Percentiles rank a stretch among this genome's conserved stretches.
Conservation (phyloP, 352 stramenopile genomes). For the Blastocystis sp. region DNA sequence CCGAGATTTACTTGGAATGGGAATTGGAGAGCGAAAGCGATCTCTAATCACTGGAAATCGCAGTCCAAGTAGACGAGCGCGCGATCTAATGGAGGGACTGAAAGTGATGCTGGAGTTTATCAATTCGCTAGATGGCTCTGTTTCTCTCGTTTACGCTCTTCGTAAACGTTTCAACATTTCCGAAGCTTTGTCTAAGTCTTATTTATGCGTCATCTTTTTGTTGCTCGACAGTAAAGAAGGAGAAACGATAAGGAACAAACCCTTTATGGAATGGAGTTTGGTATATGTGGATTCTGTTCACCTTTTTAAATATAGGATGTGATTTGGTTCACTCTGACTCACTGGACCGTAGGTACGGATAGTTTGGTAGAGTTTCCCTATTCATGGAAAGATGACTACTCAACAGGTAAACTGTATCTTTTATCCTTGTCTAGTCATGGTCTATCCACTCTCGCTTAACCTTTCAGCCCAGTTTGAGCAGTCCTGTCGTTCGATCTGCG, state of each 20-base stretch:
- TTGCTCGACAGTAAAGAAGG: conserved; percentile 19
- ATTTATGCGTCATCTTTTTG: background rate
- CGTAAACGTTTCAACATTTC: conserved; percentile 1
- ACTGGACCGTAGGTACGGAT: conserved; percentile 12
- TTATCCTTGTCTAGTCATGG: background rate
- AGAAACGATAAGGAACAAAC: background rate
- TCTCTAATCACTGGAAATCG: background rate
- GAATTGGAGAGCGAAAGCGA: conserved; percentile 13
- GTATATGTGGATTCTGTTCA: background rate
- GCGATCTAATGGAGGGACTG: conserved; percentile 9
- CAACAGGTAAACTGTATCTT: background rate
- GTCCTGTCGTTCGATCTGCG: background rate
- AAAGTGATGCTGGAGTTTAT: conserved; percentile 34
- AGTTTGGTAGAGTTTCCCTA: background rate
- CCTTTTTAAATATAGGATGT: background rate
- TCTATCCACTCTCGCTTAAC: background rate
- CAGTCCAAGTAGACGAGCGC: background rate
- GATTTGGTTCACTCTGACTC: conserved; percentile 12
- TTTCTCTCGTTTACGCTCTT: background rate
- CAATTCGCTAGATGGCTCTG: background rate
- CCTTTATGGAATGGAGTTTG: conserved; percentile 3
- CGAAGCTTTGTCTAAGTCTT: background rate
- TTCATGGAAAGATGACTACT: background rate
- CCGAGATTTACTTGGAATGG: background rate
- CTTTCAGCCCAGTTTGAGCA: background rate